A percentile compares a stretch with the other conserved stretches of the same genome.
phyloP scores from a whole-genome alignment of 495 filamentous ascomycete genomes.

The Platismatia glauca region DNA sequence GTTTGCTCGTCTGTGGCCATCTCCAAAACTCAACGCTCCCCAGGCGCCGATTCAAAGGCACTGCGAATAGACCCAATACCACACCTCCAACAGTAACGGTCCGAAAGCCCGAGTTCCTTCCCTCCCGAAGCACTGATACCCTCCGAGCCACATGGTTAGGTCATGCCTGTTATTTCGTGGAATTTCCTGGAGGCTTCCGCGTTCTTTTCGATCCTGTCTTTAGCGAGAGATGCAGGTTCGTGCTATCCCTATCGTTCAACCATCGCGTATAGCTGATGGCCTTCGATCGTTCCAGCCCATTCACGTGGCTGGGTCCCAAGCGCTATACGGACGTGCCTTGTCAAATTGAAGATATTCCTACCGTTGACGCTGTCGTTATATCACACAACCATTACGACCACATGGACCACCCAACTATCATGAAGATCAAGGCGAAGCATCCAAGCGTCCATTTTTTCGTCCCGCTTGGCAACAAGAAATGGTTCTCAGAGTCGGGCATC shows the following conservation, averaged over 20 bases:
- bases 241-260: conserved; percentile 5
- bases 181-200: conserved; percentile 79
- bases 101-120: conserved; percentile 60
- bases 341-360: conserved; percentile 66
- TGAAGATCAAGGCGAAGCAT: conserved; percentile 58
- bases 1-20: background rate
- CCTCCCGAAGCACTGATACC: conserved; percentile 44
- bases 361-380: conserved; percentile 83
- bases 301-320: conserved; percentile 64
- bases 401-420: conserved; percentile 64
- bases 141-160: conserved; percentile 94
- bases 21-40: background rate
- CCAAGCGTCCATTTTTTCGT: conserved; percentile 85
- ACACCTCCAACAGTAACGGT: conserved; percentile 60
- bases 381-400: conserved; percentile 96
- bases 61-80: conserved; percentile 50
- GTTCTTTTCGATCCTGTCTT: conserved; percentile 96
- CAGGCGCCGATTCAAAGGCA: conserved; percentile 51
- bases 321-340: conserved; percentile 76
- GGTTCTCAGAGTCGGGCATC: conserved; percentile 66
- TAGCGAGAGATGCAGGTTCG: conserved; percentile 76
- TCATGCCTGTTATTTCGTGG: conserved; percentile 89
- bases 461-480: conserved; percentile 75
- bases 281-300: conserved; percentile 40
- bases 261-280: background rate